Evolutionary conservation across 176 grass and related monocot species (phyloP).

Genomic region (Musa schizocarpa): DNA sequence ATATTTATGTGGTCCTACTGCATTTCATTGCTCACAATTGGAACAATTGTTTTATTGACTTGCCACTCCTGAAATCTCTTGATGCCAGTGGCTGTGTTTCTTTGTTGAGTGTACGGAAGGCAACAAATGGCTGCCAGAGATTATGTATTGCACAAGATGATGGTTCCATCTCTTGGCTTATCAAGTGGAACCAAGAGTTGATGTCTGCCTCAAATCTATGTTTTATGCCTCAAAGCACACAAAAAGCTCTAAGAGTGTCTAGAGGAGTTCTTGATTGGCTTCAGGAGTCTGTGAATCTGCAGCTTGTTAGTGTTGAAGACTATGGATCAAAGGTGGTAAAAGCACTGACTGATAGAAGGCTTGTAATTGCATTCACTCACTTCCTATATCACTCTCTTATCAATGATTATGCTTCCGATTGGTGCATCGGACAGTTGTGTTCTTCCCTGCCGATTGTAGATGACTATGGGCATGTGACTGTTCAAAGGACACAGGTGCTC

Average conservation of each 20-base stretch:
- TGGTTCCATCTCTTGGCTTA: constrained; percentile 36
- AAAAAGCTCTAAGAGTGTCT: constrained; percentile 15
- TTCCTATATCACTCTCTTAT: constrained; percentile 48
- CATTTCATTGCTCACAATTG: constrained; percentile 41
- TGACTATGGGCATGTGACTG: constrained; percentile 26
- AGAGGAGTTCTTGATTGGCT: constrained; percentile 34
- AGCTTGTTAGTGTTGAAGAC: constrained; percentile 24
- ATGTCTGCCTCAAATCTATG: constrained; percentile 17
- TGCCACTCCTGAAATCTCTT: constrained; percentile 49
- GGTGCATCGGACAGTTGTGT: constrained; percentile 5
- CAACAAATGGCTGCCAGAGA: background rate
- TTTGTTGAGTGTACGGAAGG: constrained; percentile 33
- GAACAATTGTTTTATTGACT: constrained; percentile 12
- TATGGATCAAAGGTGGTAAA: constrained; percentile 22
- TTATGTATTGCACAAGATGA: constrained; percentile 38
- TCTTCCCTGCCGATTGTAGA: constrained; percentile 31
- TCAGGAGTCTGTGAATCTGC: constrained; percentile 19
- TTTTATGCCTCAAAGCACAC: constrained; percentile 31
- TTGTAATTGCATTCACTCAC: constrained; percentile 35
- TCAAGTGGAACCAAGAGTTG: constrained; percentile 52
- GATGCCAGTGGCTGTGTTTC: constrained; percentile 20
- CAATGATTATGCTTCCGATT: background rate
- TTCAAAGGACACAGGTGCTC: constrained; percentile 19
- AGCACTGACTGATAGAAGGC: constrained; percentile 20
- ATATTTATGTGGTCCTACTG: constrained; percentile 46